phyloP scores from a whole-genome alignment of 2,329 filamentous ascomycete species.

The Botrytis galanthina region DNA sequence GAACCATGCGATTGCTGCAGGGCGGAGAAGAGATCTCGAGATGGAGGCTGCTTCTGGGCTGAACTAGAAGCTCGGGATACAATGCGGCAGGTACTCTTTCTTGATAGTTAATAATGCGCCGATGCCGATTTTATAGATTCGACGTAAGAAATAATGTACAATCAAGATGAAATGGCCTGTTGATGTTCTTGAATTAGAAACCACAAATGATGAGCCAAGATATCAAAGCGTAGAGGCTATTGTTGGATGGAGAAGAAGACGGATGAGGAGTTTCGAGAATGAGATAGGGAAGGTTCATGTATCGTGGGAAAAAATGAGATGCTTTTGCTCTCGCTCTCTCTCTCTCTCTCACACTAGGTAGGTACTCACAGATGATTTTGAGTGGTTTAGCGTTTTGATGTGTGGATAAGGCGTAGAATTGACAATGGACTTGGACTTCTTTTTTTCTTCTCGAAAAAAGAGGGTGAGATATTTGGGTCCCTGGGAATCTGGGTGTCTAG shows the following conservation, averaged over 20 bases:
- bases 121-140: background rate
- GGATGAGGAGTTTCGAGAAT: background rate
- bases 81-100: conserved; percentile 22
- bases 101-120: conserved; percentile 14
- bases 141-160: background rate
- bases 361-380: background rate
- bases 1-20: conserved; percentile 20
- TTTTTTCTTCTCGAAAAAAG: background rate
- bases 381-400: background rate
- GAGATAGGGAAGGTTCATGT: background rate
- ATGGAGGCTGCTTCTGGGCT: conserved; percentile 21
- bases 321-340: background rate
- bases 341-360: background rate
- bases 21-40: conserved; percentile 21
- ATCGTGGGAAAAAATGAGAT: background rate
- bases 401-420: background rate
- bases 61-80: conserved; percentile 22
- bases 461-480: background rate
- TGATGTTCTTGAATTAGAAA: conserved; percentile 15
- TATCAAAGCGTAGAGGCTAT: conserved; percentile 9
- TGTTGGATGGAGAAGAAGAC: background rate
- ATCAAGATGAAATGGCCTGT: conserved; percentile 2
- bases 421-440: background rate
- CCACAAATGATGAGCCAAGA: background rate
- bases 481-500: background rate